Evolutionary conservation across 208 protist species (phyloP), one percentile per base, ranked within the genome.

Genomic region (Acanthamoeba lenticulata): DNA sequence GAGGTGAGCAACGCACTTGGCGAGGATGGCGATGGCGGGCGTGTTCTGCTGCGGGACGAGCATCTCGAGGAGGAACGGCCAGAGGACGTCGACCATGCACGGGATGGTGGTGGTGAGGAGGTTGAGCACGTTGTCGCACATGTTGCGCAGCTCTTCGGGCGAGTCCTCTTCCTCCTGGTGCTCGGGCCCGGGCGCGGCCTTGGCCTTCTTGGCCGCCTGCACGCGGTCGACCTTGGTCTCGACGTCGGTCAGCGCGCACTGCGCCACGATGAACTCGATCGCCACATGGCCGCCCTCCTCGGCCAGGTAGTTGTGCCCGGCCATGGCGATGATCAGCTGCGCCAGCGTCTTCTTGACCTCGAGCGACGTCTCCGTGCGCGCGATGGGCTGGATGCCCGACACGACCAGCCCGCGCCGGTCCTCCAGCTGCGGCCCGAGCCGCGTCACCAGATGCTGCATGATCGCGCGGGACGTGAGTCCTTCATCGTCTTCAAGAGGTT

Each of bases 111-210:
- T 96, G 6, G 95, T 94, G 9, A 95, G 60, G 29, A 96, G 38
- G 90, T 94, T 44, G 29, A 97, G 57, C 29, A 97, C 95, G 49
- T 95, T 92, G 62, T 96, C 95, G 85, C 94, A 96, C 62, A 96
- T 94, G 29, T 67, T 90, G 57, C 95, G 88, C 21, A 96, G 89
- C 69, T 95, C 92, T n/a, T 55, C 27, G 0, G 92, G 88, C 17
- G 88, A 90, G 11, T 95, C 95, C 3, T 24, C 57, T 27, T 94
- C 85, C 21, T 36, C 81, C 32, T 55, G 27, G 29, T n/a, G n/a
- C n/a, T n/a, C n/a, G n/a, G n/a, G n/a, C n/a, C n/a, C n/a, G 9
- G 36, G 69, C 27, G 81, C 40, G 27, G 81, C 49, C 29, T 90
- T 67, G 27, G 81, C 81, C 34, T 93, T 93, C 42, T 81, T 93